Evolutionary conservation across 2,329 filamentous ascomycete species (phyloP).

Genomic region (Stagonosporopsis rhizophila): DNA sequence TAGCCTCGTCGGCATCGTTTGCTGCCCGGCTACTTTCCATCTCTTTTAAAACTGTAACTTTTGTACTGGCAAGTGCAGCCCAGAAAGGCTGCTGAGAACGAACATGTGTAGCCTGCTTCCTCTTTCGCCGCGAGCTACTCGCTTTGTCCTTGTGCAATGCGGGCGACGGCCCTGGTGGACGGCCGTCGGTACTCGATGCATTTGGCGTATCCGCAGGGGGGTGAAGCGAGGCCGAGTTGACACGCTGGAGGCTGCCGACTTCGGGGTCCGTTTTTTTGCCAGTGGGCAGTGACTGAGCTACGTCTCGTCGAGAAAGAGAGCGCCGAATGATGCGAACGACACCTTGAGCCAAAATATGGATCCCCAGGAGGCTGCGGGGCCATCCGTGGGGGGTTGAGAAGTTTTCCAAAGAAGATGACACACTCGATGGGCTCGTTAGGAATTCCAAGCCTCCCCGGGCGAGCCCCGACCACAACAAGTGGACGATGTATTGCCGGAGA

Average conservation of each 20-base stretch:
- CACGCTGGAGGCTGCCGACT: slow-evolving; percentile 54
- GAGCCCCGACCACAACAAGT: slow-evolving; percentile 50
- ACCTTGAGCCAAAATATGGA: slow-evolving; percentile 78
- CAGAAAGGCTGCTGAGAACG: slow-evolving; percentile 90
- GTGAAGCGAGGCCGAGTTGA: slow-evolving; percentile 44
- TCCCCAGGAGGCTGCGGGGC: slow-evolving; percentile 72
- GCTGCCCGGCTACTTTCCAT: slow-evolving; percentile 76
- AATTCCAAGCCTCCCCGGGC: slow-evolving; percentile 51
- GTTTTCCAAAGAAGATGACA: slow-evolving; percentile 44
- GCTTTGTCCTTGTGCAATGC: slow-evolving; percentile 63
- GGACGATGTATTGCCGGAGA: slow-evolving; percentile 52
- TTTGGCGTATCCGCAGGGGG: slow-evolving; percentile 60
- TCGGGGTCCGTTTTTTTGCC: slow-evolving; percentile 65
- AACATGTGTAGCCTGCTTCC: slow-evolving; percentile 90
- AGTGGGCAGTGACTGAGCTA: slow-evolving; percentile 42
- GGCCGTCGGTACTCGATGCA: slow-evolving; percentile 55
- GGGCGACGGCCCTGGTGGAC: slow-evolving; percentile 60
- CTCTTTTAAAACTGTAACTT: slow-evolving; percentile 92
- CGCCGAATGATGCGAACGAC: slow-evolving; percentile 72
- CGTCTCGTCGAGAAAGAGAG: slow-evolving; percentile 48
- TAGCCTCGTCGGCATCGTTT: slow-evolving; percentile 74
- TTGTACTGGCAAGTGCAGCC: slow-evolving; percentile 93
- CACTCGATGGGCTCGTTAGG: slow-evolving; percentile 48
- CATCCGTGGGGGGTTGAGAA: slow-evolving; percentile 64
- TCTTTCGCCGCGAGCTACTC: slow-evolving; percentile 79